These are phyloP conservation scores for Aspergillus sp. DNA, from an alignment of 2,329 filamentous ascomycete species.

Conservation along the genomic window DNA sequence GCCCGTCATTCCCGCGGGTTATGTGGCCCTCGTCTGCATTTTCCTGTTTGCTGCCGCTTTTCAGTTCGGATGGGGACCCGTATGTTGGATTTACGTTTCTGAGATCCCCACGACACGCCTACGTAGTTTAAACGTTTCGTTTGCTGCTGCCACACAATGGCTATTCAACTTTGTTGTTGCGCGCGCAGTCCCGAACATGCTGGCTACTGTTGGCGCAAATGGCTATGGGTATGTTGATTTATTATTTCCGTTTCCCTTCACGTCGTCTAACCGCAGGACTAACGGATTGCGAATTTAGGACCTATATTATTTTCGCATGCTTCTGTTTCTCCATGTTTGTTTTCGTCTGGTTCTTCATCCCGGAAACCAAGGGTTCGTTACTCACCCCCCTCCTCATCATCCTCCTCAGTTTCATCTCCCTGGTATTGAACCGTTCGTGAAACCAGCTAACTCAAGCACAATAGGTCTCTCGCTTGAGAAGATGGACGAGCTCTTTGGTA, in stretches of 20 bases:
- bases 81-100: conserved; percentile 70
- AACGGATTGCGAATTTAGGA: conserved; percentile 41
- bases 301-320: conserved; percentile 67
- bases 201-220: conserved; percentile 53
- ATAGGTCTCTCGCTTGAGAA: conserved; percentile 56
- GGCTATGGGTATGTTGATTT: conserved; percentile 47
- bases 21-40: conserved; percentile 69
- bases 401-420: neutral
- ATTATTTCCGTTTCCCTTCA: neutral
- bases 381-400: neutral
- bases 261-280: conserved; percentile 15
- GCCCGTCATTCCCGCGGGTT: conserved; percentile 64
- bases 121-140: conserved; percentile 65
- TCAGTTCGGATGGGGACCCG: conserved; percentile 69
- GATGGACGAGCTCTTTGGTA: conserved; percentile 67
- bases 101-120: conserved; percentile 70
- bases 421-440: no score
- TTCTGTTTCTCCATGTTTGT: conserved; percentile 67
- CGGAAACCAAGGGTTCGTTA: conserved; percentile 66
- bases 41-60: conserved; percentile 72
- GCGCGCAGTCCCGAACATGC: conserved; percentile 66
- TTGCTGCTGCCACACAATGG: conserved; percentile 70
- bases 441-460: neutral
- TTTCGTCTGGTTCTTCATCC: conserved; percentile 68
- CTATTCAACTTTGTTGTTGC: conserved; percentile 74